A percentile compares a stretch with the other conserved stretches of the same genome.
Conservation (phyloP, 1,139 yeast species). For the Yamadazyma aaseri region DNA sequence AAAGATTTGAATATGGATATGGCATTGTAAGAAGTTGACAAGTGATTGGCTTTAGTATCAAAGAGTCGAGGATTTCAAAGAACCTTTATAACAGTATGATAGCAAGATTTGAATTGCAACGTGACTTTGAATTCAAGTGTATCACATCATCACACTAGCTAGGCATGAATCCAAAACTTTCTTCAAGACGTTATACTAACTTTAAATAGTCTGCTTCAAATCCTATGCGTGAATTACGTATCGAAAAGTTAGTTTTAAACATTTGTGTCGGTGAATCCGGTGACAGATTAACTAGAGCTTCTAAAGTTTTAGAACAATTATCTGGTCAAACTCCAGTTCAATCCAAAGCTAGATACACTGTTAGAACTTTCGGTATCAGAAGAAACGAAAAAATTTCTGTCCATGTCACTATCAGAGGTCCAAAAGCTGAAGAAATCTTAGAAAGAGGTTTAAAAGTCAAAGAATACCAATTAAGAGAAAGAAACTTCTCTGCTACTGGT, state of each 20-base stretch:
- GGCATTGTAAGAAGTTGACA: no score
- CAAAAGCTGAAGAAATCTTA: constrained; percentile 99
- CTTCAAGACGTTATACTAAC: constrained; percentile 16
- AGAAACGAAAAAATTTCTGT: constrained; percentile 99
- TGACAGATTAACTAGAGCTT: constrained; percentile 99
- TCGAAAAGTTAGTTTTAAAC: constrained; percentile 99
- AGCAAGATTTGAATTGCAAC: no score
- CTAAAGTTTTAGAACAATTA: constrained; percentile 99
- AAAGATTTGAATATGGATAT: no score
- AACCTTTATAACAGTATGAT: background rate
- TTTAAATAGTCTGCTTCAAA: constrained; percentile 38
- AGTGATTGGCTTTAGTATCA: no score
- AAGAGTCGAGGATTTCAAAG: background rate
- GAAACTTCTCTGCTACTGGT: constrained; percentile 98
- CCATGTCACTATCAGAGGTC: constrained; percentile 99
- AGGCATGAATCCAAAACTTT: background rate
- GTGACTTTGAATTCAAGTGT: background rate
- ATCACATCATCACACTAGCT: background rate
- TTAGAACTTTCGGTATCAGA: constrained; percentile 99
- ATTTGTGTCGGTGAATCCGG: constrained; percentile 99
- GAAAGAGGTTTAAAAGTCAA: constrained; percentile 99
- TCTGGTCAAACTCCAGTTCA: constrained; percentile 99
- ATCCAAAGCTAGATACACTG: constrained; percentile 99
- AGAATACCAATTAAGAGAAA: constrained; percentile 94
- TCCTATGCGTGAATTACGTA: constrained; percentile 97